phyloP scores from a whole-genome alignment of 805 yeast genomes.

The Myxozyma geophila region DNA sequence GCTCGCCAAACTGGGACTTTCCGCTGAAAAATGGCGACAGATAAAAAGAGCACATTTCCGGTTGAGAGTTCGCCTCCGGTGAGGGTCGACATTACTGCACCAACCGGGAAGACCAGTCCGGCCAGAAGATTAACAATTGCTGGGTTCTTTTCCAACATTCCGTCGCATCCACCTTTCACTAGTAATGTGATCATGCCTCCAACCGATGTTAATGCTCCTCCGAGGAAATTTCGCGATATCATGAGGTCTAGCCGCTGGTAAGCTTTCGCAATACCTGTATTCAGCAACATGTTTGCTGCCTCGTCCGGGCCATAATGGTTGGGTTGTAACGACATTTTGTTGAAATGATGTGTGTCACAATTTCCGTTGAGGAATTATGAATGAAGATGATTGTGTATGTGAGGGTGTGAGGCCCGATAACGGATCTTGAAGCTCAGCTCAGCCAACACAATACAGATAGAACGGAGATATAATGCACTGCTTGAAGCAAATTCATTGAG shows the following conservation, averaged over 20 bases:
- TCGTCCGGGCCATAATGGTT: constrained; percentile 33
- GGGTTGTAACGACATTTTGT: constrained; percentile 11
- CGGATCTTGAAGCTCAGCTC: neutral
- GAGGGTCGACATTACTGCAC: constrained; percentile 33
- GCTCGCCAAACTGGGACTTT: constrained; percentile 33
- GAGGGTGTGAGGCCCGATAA: neutral
- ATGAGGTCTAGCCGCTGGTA: constrained; percentile 31
- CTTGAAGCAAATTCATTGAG: constrained; percentile 2
- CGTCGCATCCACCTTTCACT: constrained; percentile 36
- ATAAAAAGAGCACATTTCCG: constrained; percentile 32
- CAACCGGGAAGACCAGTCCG: constrained; percentile 37
- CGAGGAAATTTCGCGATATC: constrained; percentile 33
- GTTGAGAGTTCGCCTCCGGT: constrained; percentile 37
- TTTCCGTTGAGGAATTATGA: constrained; percentile 11
- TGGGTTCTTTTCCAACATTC: constrained; percentile 28
- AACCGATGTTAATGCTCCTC: constrained; percentile 35
- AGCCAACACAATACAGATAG: neutral
- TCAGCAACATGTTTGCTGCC: constrained; percentile 30
- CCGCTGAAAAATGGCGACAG: constrained; percentile 33
- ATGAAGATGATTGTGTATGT: no score
- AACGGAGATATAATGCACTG: neutral
- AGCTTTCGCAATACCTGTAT: constrained; percentile 31
- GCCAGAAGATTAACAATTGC: constrained; percentile 31
- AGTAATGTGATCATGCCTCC: constrained; percentile 36
- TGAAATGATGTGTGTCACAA: neutral